A percentile compares a stretch with the other conserved stretches of the same genome.
Evolutionary conservation across 306 rosid genomes (phyloP).

Genomic region (Dryas drummondii): DNA sequence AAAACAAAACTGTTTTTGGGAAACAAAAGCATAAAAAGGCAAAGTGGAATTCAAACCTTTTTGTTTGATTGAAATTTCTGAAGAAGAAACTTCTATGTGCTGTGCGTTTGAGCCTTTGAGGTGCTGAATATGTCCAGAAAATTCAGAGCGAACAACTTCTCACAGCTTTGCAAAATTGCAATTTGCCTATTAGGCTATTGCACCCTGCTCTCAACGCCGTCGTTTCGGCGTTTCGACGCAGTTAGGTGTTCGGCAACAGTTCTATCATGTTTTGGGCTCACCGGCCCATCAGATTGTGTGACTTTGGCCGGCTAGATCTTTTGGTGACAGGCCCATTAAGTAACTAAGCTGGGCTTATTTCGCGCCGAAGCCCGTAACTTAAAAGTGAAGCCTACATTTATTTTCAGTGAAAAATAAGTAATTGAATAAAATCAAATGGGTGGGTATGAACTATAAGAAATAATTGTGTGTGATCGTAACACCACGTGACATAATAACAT

Average conservation of each 20-base stretch:
- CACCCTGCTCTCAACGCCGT: background rate
- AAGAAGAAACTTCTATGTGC: background rate
- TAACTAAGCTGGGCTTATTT: too few species aligned
- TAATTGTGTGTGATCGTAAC: too few species aligned
- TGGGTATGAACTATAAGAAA: too few species aligned
- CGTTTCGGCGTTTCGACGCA: background rate
- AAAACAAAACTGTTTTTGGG: background rate
- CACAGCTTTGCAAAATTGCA: background rate
- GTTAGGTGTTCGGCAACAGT: background rate
- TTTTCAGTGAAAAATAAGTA: too few species aligned
- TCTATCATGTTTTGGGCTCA: too few species aligned
- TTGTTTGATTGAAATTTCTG: slow-evolving; percentile 2
- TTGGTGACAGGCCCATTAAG: too few species aligned
- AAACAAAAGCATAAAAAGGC: background rate
- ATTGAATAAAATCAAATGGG: too few species aligned
- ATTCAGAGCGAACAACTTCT: background rate
- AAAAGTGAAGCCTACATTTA: too few species aligned
- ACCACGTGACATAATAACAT: too few species aligned
- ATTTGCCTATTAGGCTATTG: background rate
- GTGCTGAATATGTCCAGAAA: background rate
- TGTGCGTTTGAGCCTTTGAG: slow-evolving; percentile 1
- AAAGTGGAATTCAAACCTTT: slow-evolving; percentile 16
- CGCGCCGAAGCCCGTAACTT: too few species aligned
- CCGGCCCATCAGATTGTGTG: too few species aligned
- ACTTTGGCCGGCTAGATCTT: too few species aligned